Conservation (phyloP, 768 basidiomycete genomes). For the Lactifluus hygrophoroides region DNA sequence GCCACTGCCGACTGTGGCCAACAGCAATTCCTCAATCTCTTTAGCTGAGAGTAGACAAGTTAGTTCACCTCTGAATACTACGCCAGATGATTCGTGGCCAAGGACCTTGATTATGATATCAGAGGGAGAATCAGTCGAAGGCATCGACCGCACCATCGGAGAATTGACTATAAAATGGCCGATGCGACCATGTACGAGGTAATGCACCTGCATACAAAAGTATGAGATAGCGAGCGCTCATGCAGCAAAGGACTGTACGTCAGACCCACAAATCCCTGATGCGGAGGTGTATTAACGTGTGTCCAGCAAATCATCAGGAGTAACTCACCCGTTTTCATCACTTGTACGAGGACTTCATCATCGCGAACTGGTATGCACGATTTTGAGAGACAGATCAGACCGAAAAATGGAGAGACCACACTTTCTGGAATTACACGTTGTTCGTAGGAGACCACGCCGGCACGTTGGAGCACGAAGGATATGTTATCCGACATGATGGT, state of each 20-base stretch:
- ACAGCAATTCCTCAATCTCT: background rate
- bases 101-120: slow-evolving; percentile 49
- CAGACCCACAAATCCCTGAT: slow-evolving; percentile 84
- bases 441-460: slow-evolving; percentile 65
- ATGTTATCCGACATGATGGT: slow-evolving; percentile 41
- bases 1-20: slow-evolving; percentile 52
- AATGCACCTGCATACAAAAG: slow-evolving; percentile 51
- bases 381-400: background rate
- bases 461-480: slow-evolving; percentile 66
- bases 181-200: slow-evolving; percentile 68
- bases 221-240: slow-evolving; percentile 14
- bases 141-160: slow-evolving; percentile 53
- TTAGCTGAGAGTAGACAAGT: background rate
- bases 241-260: slow-evolving; percentile 38
- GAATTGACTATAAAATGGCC: slow-evolving; percentile 71
- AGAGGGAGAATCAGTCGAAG: slow-evolving; percentile 2
- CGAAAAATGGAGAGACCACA: slow-evolving; percentile 26
- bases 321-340: slow-evolving; percentile 82
- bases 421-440: slow-evolving; percentile 67
- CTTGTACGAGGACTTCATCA: slow-evolving; percentile 77
- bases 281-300: slow-evolving; percentile 2
- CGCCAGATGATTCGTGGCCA: slow-evolving; percentile 87
- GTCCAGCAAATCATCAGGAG: background rate
- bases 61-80: slow-evolving; percentile 53
- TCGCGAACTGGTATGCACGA: slow-evolving; percentile 41